Evolutionary conservation across 2,329 filamentous ascomycete species (phyloP), one percentile per base, ranked within the genome.

Genomic region (Trichophyton mentagrophytes): DNA sequence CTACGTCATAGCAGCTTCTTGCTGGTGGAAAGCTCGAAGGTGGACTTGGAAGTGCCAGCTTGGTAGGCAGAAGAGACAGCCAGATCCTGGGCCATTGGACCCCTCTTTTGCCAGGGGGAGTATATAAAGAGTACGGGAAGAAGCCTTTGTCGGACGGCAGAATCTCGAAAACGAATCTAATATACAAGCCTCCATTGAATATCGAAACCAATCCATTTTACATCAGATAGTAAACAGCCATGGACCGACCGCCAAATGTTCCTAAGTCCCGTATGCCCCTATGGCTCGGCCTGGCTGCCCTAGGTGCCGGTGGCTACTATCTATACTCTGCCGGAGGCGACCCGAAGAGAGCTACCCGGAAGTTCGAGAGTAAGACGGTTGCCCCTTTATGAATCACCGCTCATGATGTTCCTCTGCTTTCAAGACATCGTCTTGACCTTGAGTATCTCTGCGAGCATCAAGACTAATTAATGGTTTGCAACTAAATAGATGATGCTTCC

Each of bases 321-420:
- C 82, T 97, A 64, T 99, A 95, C 80, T 80, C 77, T 58, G 87
- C 91, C 15, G 92, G 92, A 64, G 91, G 92, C 61, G 82, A 85
- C 73, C 81, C 89, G 58, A 89, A 87, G 74, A 84, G 82, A 57
- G 92, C 91, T n/a, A 84, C 90, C 81, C 88, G 92, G 80, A 80
- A 93, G 74, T 82, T 88, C 67, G 88, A 96, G 79, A 83, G 92
- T 96, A 77, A 53, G 85, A 1, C n/a, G 33, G 33, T 13, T 13
- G 11, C 33, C 9, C 9, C 33, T 13, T 38, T 3, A 11, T 38
- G 33, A 38, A 38, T 38, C 33, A 38, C 33, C 3, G 9, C 2
- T 13, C 4, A 38, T 13, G 13, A 20, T 46, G 51, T 47, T 11
- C 6, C 22, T 25, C 6, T 20, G 60, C 42, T 60, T 20, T 71